Evolutionary conservation across 306 rosid genomes (phyloP).

Genomic region (Inga laurina): DNA sequence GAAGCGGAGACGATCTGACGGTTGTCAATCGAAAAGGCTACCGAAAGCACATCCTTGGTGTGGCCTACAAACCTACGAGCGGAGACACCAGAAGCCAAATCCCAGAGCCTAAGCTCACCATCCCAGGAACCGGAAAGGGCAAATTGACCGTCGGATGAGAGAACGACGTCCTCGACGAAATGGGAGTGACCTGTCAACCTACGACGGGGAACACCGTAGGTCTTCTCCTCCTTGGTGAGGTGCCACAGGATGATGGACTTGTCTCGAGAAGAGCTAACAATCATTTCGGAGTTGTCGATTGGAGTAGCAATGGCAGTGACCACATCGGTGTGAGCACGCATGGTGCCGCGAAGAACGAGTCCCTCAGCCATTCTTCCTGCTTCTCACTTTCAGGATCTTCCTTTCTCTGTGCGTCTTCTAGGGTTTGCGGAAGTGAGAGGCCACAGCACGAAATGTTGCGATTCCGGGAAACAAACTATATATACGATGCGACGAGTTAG

Average conservation of each 20-base stretch:
- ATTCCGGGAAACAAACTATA: neutral
- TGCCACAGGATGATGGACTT: constrained; percentile 90
- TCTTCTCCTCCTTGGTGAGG: constrained; percentile 84
- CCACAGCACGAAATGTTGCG: neutral
- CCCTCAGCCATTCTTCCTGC: constrained; percentile 55
- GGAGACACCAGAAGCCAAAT: constrained; percentile 71
- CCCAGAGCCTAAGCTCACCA: constrained; percentile 99
- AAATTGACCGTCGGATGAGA: constrained; percentile 98
- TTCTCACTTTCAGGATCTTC: neutral
- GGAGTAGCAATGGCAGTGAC: constrained; percentile 98
- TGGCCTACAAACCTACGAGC: constrained; percentile 94
- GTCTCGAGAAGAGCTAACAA: constrained; percentile 88
- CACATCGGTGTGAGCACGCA: constrained; percentile 90
- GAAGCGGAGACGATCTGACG: constrained; percentile 99
- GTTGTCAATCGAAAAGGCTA: constrained; percentile 91
- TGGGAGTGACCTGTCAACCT: constrained; percentile 90
- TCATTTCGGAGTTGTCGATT: constrained; percentile 90
- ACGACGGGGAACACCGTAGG: constrained; percentile 94
- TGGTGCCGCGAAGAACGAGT: constrained; percentile 82
- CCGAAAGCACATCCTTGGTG: constrained; percentile 92
- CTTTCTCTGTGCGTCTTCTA: neutral
- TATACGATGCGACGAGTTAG: constrained; percentile 27
- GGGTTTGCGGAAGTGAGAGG: constrained; percentile 45
- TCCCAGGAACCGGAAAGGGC: constrained; percentile 99
- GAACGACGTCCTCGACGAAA: constrained; percentile 91